Percentiles rank a stretch among this genome's conserved stretches.
Conservation (phyloP, 805 yeast species). For the Nakazawaea molendinolei region DNA sequence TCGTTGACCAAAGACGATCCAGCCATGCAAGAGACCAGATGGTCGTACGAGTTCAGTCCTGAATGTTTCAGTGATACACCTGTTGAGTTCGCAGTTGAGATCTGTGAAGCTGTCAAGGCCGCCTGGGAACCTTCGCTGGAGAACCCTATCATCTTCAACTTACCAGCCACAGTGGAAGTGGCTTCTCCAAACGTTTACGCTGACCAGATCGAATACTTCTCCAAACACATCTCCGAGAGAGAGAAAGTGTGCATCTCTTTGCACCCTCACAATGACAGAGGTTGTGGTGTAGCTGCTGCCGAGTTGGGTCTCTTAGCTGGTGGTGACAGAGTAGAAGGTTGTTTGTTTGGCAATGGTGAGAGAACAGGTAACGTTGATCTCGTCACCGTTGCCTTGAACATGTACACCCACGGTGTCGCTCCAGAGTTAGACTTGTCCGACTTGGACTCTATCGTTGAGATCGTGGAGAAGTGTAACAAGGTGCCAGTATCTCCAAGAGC, state of each 20-base stretch:
- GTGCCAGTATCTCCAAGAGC: constrained; percentile 70
- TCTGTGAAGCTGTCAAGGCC: constrained; percentile 72
- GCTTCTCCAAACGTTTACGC: constrained; percentile 73
- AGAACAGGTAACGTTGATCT: constrained; percentile 81
- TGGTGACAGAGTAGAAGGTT: constrained; percentile 80
- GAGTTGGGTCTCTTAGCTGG: constrained; percentile 77
- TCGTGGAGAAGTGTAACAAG: constrained; percentile 72
- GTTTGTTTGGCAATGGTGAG: constrained; percentile 80
- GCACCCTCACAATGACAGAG: constrained; percentile 77
- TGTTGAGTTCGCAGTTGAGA: constrained; percentile 63
- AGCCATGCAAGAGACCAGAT: constrained; percentile 48
- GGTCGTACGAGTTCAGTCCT: constrained; percentile 74
- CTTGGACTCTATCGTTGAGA: constrained; percentile 55
- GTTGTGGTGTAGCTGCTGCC: constrained; percentile 79
- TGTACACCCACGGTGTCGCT: constrained; percentile 72
- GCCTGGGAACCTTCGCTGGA: constrained; percentile 78
- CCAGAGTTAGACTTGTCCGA: constrained; percentile 71
- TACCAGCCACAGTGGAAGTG: constrained; percentile 79
- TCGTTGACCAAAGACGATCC: constrained; percentile 75
- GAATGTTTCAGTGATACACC: constrained; percentile 75
- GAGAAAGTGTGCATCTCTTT: constrained; percentile 65
- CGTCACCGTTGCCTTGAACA: constrained; percentile 66
- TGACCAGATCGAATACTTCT: constrained; percentile 73
- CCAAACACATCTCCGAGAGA: constrained; percentile 60
- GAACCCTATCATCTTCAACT: constrained; percentile 67